Evolutionary conservation across 371 early-diverging fungal species (phyloP), one percentile per base, ranked within the genome.

Genomic region (Funneliformis caledonium): DNA sequence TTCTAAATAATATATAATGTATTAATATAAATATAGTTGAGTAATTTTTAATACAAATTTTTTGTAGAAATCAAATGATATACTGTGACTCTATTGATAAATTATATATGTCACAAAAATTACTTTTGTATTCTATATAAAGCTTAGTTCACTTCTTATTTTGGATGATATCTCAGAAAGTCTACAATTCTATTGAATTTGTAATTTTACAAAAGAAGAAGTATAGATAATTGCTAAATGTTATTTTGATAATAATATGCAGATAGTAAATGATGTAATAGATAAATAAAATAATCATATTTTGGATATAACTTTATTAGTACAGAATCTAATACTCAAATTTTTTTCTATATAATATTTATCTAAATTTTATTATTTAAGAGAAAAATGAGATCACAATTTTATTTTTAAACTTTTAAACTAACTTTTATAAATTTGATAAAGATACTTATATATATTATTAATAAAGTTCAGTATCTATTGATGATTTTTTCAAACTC

Each of bases 41-140:
- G 42, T 42, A 67, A 42, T 67, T 67, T 67, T 37, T 11, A 11
- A 67, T 67, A 67, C 68, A 67, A 67, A 37, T 67, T 67, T 67
- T 67, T 67, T 67, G 42, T 7, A 67, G 42, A 37, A 67, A 10
- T 67, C 42, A 67, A 67, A 22, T 4, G 68, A 12, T 1, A 4
- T 64, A 22, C 26, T 26, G 26, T 19, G 64, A 9, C 64, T 5
- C 22, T 45, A 45, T 72, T 50, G 16, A 72, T 48, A 72, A 72
- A 72, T 72, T n/a, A n/a, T 72, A 72, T 72, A 72, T 72, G 33
- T 48, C 31, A 72, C 50, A 72, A 50, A 50, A 72, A 50, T 56
- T 50, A 5, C 31, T 50, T 5, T 22, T n/a, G 64, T 5, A 22
- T 64, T 64, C 26, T 4, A 10, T 69, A 50, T 14, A 50, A 50